Evolutionary conservation across 768 basidiomycete species (phyloP), one percentile per base, ranked within the genome.

Genomic region (Calocybe indica): DNA sequence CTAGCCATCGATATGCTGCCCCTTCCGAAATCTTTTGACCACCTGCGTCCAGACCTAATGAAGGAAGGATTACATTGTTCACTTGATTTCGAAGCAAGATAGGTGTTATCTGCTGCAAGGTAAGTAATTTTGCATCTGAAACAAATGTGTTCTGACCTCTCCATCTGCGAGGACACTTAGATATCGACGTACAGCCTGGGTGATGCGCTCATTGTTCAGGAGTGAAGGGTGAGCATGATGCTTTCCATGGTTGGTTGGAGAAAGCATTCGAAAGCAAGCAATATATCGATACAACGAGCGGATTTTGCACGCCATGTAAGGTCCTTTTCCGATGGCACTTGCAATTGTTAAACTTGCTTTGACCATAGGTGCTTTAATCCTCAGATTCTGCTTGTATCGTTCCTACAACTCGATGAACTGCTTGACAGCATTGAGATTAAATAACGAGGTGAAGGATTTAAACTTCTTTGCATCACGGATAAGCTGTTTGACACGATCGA

Each of bases 211-310:
- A 41, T 57, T 43, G 40, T 53, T 55, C 3, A 57, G 33, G 14
- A 57, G 47, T 22, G 52, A 58, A 40, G 56, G 52, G 22, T 58
- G 54, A 9, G 52, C 52, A 45, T 58, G 56, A 28, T 58, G 54
- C 30, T 58, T 55, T 29, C 54, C 48, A 9, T 44, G 46, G 7
- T 46, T 37, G 7, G 43, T 47, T 11, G 52, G 50, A 5, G 40
- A 50, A 5, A 58, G 41, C 10, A 48, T 49, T 8, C 37, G 52
- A 31, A 58, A 55, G 11, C 35, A 40, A 9, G 45, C 41, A 40
- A 54, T 51, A 40, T 54, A 54, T 7, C 51, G 11, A 34, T 46
- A 40, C 28, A 51, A 43, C 12, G 35, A 36, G 28, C 33, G 29
- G 22, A 46, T 35, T 36, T 46, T 49, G 31, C 35, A 40, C 14